These are phyloP conservation scores for Dendrocalamus sinicus DNA, from an alignment of 176 grass and related monocot species.

Conservation along the genomic window DNA sequence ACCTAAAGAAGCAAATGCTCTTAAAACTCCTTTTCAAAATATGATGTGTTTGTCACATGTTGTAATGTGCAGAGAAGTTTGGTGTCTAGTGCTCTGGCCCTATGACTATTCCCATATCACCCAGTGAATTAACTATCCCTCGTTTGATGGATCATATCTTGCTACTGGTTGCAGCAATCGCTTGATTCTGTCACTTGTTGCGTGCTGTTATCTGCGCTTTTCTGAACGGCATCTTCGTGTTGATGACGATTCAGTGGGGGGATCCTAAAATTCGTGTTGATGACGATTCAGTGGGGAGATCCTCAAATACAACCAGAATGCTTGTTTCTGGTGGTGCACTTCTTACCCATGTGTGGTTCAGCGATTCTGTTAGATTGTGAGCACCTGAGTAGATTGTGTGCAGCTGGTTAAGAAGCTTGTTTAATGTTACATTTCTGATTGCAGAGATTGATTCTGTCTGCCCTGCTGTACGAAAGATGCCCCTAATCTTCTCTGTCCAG, in stretches of 20 bases:
- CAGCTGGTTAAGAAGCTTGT: background rate
- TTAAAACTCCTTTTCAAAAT: background rate
- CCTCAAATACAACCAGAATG: background rate
- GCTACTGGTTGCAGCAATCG: background rate
- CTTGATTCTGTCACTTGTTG: slow-evolving; percentile 1
- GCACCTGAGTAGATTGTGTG: slow-evolving; percentile 27
- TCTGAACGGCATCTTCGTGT: background rate
- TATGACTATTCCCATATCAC: background rate
- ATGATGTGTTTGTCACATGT: background rate
- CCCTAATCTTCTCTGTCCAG: background rate
- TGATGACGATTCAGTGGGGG: background rate
- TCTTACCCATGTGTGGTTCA: slow-evolving; percentile 15
- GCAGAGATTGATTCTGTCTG: slow-evolving; percentile 42
- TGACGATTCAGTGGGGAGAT: background rate
- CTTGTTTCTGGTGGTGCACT: background rate
- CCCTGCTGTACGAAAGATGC: background rate
- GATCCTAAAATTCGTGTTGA: background rate
- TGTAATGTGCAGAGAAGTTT: background rate
- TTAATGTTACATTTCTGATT: slow-evolving; percentile 7
- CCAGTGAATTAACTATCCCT: background rate
- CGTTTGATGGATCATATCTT: slow-evolving; percentile 7
- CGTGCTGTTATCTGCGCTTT: background rate
- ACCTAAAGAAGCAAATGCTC: background rate
- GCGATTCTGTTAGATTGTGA: slow-evolving; percentile 35
- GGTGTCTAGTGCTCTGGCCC: background rate